phyloP scores from a whole-genome alignment of 1,284 basidiomycete genomes.

The Exobasidium rhododendri region DNA sequence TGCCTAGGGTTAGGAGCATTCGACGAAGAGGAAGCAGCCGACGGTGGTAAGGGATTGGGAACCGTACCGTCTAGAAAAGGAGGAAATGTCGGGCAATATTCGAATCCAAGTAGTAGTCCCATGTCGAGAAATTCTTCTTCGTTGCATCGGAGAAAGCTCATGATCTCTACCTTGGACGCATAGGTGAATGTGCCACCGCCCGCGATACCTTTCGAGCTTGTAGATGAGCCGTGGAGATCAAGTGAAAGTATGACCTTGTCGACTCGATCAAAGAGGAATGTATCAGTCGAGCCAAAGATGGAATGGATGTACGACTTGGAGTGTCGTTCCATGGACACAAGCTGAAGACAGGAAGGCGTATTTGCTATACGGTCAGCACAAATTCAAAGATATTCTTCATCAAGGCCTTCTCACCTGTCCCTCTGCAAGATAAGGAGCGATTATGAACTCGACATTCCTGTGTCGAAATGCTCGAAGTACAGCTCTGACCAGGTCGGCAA shows the following conservation, averaged over 20 bases:
- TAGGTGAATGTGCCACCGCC: constrained; percentile 65
- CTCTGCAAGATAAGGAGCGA: constrained; percentile 90
- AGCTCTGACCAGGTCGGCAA: constrained; percentile 80
- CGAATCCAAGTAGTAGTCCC: constrained; percentile 84
- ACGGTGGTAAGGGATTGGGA: constrained; percentile 5
- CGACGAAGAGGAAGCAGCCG: neutral
- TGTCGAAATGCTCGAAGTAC: constrained; percentile 90
- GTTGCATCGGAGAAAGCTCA: constrained; percentile 70
- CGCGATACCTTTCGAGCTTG: neutral
- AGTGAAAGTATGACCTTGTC: constrained; percentile 89
- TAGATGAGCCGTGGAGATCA: constrained; percentile 33
- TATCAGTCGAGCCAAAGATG: constrained; percentile 84
- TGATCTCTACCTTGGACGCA: constrained; percentile 74
- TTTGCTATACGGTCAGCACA: neutral
- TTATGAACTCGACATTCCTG: constrained; percentile 89
- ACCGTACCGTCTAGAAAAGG: constrained; percentile 61
- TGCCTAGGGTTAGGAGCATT: constrained; percentile 34
- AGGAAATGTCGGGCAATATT: constrained; percentile 80
- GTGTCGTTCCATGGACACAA: constrained; percentile 90
- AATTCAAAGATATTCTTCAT: constrained; percentile 3
- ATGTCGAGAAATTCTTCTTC: constrained; percentile 95
- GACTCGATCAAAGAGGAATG: constrained; percentile 77
- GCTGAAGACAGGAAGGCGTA: constrained; percentile 59
- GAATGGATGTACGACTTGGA: constrained; percentile 91
- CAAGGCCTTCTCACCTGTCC: constrained; percentile 68